Conservation (phyloP, 352 stramenopile genomes). For the Globisporangium parvum region DNA sequence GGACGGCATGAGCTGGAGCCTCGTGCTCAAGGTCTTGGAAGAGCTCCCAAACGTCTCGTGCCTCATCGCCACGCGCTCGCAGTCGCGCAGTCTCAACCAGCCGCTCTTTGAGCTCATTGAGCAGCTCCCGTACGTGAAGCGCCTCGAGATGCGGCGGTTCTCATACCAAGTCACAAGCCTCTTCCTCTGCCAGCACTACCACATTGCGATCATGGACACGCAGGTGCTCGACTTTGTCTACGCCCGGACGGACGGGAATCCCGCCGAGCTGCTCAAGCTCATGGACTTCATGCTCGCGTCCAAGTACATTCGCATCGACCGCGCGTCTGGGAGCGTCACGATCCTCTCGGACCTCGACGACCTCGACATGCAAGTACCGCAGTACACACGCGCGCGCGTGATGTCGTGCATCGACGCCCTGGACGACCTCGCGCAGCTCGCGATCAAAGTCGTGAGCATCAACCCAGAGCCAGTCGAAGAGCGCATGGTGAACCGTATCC, state of each 20-base stretch:
- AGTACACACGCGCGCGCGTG: slow-evolving; percentile 64
- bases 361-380: slow-evolving; percentile 64
- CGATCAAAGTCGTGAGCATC: slow-evolving; percentile 62
- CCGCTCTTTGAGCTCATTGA: slow-evolving; percentile 39
- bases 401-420: slow-evolving; percentile 63
- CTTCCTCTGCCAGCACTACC: slow-evolving; percentile 70
- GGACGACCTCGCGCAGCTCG: slow-evolving; percentile 45
- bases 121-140: slow-evolving; percentile 25
- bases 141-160: slow-evolving; percentile 51
- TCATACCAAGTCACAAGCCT: slow-evolving; percentile 62
- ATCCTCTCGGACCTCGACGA: slow-evolving; percentile 72
- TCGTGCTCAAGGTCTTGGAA: slow-evolving; percentile 51
- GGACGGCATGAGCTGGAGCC: slow-evolving; percentile 50
- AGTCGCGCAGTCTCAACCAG: slow-evolving; percentile 28
- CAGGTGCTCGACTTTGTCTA: slow-evolving; percentile 74
- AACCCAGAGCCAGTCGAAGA: slow-evolving; percentile 60
- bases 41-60: slow-evolving; percentile 53
- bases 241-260: slow-evolving; percentile 58
- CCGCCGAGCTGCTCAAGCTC: slow-evolving; percentile 55
- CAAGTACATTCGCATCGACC: slow-evolving; percentile 57
- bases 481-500: slow-evolving; percentile 44
- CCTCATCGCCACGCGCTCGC: slow-evolving; percentile 39
- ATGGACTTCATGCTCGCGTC: slow-evolving; percentile 64
- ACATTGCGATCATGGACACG: slow-evolving; percentile 80
- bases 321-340: slow-evolving; percentile 34